phyloP scores from a whole-genome alignment of 352 stramenopile genomes.

The Sclerospora graminicola region DNA sequence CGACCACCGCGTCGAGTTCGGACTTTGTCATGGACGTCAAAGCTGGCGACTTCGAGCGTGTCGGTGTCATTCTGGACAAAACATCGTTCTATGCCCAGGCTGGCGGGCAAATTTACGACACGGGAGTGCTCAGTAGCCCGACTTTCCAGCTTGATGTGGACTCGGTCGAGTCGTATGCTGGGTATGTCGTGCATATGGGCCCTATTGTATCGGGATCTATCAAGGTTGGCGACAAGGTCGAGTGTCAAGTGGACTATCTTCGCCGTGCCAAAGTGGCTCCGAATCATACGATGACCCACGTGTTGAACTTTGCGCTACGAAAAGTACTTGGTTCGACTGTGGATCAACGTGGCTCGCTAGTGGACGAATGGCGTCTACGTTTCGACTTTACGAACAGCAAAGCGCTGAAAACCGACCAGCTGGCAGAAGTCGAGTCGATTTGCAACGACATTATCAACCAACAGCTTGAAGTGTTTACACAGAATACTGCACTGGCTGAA shows the following conservation, averaged over 20 bases:
- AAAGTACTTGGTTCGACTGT: constrained; percentile 90
- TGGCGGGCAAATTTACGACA: constrained; percentile 95
- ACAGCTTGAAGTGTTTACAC: constrained; percentile 85
- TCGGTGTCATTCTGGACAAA: constrained; percentile 95
- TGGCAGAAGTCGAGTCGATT: constrained; percentile 80
- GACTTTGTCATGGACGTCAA: constrained; percentile 74
- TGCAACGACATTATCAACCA: constrained; percentile 86
- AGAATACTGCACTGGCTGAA: constrained; percentile 90
- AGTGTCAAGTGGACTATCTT: constrained; percentile 91
- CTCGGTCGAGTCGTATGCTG: constrained; percentile 92
- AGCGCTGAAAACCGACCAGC: constrained; percentile 88
- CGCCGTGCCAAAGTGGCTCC: constrained; percentile 89
- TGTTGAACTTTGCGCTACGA: constrained; percentile 96
- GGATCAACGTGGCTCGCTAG: constrained; percentile 96
- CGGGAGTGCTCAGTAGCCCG: constrained; percentile 56
- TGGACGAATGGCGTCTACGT: constrained; percentile 93
- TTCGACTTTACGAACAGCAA: constrained; percentile 99
- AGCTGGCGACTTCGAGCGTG: constrained; percentile 66
- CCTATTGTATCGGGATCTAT: constrained; percentile 50
- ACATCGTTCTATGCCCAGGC: constrained; percentile 97
- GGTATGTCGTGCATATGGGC: constrained; percentile 94
- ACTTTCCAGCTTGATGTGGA: constrained; percentile 65
- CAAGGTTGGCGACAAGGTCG: constrained; percentile 82
- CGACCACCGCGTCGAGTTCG: constrained; percentile 83
- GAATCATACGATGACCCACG: constrained; percentile 99